Evolutionary conservation across 1,139 yeast genomes (phyloP), one percentile per base, ranked within the genome.

Genomic region (Pneumocystis oryctolagi): DNA sequence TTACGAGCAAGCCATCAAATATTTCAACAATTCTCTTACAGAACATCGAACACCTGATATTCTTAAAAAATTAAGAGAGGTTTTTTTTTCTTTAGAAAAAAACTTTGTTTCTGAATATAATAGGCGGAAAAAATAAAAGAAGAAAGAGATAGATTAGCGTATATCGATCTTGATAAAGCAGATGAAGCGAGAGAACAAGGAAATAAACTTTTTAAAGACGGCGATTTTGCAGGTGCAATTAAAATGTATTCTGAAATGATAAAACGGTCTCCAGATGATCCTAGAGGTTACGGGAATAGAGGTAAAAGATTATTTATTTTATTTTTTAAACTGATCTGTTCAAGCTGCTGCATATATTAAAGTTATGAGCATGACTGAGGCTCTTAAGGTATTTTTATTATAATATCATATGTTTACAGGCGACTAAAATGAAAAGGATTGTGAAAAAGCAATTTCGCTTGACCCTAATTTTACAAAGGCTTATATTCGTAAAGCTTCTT

Each of bases 21-120:
- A 72, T 73, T 92, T 87, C 73, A 94, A 90, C 76, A 89, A 87
- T 75, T 87, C 97, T 1, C 80, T 94, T 72, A 94, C 98, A 59
- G 99, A 94, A 78, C 96, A 89, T 76, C 85, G 99, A 78, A 89
- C 96, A 34, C 96, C 98, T 18, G 97, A 90, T 66, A 88, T 88
- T 37, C 81, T 94, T 71, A 84, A 83, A 71, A 94, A 92, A 77
- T 82, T 94, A 72, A 85, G 97, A 77, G 59, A 57, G 40, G 55
- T 47, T 25, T 47, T 25, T 25, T 25, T 47, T 39, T n/a, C n/a
- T n/a, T n/a, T n/a, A n/a, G n/a, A n/a, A n/a, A 25, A 47, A 47
- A 3, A 47, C 16, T 47, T 47, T 47, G 25, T 47, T 47, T 47
- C 55, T 47, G 25, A 47, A 47, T 47, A 12, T 25, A 47, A 25